phyloP scores from a whole-genome alignment of 2,329 filamentous ascomycete species.

The Botrytis galanthina region DNA sequence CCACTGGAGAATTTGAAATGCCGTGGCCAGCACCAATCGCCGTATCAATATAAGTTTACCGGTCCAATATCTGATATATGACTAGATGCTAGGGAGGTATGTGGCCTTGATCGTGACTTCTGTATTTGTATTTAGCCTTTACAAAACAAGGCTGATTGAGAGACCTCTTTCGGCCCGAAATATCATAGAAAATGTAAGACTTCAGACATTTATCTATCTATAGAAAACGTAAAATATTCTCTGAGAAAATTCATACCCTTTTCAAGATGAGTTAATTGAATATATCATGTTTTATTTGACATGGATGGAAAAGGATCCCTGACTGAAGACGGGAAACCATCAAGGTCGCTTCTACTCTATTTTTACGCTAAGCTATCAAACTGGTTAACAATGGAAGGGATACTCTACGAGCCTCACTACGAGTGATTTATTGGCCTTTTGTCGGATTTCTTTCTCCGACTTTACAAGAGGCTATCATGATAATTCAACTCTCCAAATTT shows the following conservation, averaged over 20 bases:
- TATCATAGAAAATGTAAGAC: slow-evolving; percentile 15
- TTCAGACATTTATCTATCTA: slow-evolving; percentile 1
- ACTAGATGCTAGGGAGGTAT: background rate
- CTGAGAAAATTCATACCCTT: background rate
- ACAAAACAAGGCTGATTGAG: slow-evolving; percentile 22
- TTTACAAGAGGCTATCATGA: slow-evolving; percentile 28
- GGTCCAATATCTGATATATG: background rate
- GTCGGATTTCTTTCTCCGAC: slow-evolving; percentile 1
- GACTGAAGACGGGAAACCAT: slow-evolving; percentile 6
- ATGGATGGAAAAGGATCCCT: slow-evolving; percentile 19
- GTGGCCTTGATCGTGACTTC: slow-evolving; percentile 8
- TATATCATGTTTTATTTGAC: slow-evolving; percentile 25
- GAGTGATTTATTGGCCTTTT: background rate
- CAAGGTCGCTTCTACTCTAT: slow-evolving; percentile 12
- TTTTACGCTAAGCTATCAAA: slow-evolving; percentile 12
- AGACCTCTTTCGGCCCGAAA: slow-evolving; percentile 17
- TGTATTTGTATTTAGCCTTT: slow-evolving; percentile 21
- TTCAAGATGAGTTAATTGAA: slow-evolving; percentile 15
- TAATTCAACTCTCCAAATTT: slow-evolving; percentile 26
- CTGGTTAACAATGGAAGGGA: slow-evolving; percentile 6
- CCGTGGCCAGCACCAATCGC: background rate
- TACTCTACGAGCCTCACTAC: background rate
- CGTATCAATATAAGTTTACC: background rate
- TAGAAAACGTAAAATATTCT: background rate
- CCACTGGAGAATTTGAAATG: background rate